phyloP scores from a whole-genome alignment of 495 filamentous ascomycete genomes.

The Penicillium dipodomyicola region DNA sequence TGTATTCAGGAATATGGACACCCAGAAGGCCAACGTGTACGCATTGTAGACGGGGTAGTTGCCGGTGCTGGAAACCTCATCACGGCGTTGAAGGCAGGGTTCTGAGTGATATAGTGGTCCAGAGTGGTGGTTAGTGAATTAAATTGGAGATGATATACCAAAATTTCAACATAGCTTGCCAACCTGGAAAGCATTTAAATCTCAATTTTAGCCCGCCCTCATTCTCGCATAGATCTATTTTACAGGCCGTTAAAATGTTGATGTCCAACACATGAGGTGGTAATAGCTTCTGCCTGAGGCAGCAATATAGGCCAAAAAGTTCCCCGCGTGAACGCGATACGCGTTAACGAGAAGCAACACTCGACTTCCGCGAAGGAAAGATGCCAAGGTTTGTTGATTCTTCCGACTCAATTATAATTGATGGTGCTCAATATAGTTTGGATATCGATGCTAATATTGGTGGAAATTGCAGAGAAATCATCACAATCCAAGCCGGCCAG shows the following conservation, averaged over 20 bases:
- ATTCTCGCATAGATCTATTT: neutral
- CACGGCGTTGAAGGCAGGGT: constrained; percentile 42
- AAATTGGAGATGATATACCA: neutral
- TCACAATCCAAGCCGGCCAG: constrained; percentile 97
- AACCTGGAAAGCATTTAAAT: neutral
- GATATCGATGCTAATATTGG: constrained; percentile 1
- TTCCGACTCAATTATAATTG: neutral
- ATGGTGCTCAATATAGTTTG: too few species aligned
- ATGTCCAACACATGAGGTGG: constrained; percentile 11
- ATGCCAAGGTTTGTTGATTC: constrained; percentile 45
- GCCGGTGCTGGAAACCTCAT: constrained; percentile 70
- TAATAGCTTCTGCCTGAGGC: constrained; percentile 33
- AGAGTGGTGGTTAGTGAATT: neutral
- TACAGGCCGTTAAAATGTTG: neutral
- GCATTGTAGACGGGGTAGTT: constrained; percentile 81
- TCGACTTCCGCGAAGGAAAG: constrained; percentile 27
- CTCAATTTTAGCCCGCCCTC: too few species aligned
- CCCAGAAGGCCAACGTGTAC: constrained; percentile 56
- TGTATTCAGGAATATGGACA: constrained; percentile 63
- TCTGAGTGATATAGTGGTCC: constrained; percentile 22
- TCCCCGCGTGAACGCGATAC: constrained; percentile 43
- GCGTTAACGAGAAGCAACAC: constrained; percentile 35
- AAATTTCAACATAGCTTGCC: neutral
- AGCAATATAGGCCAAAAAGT: constrained; percentile 24
- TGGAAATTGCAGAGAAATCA: constrained; percentile 77